A percentile compares a stretch with the other conserved stretches of the same genome.
Conservation (phyloP, 2,329 filamentous ascomycete species). For the Diaporthe sp. region DNA sequence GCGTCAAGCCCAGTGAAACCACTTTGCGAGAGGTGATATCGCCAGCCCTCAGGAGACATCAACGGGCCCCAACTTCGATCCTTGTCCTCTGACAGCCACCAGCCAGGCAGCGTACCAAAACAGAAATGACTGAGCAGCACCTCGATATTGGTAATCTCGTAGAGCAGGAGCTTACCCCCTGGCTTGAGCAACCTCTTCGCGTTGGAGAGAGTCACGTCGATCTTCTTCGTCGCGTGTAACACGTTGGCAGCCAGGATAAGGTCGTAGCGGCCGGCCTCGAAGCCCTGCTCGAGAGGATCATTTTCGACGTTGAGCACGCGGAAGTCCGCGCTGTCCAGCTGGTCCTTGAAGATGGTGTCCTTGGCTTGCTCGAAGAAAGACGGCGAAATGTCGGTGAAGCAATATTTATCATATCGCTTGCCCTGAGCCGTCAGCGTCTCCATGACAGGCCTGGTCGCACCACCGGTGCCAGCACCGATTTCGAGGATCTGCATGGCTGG, state of each 20-base stretch:
- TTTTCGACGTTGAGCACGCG: conserved; percentile 52
- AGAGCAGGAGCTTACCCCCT: conserved; percentile 49
- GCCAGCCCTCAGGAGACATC: conserved; percentile 46
- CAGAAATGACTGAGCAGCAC: conserved; percentile 42
- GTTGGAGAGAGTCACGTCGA: conserved; percentile 47
- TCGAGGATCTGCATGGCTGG: conserved; percentile 53
- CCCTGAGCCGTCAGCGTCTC: conserved; percentile 41
- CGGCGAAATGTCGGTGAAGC: conserved; percentile 56
- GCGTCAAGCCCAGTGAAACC: conserved; percentile 45
- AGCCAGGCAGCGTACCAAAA: conserved; percentile 50
- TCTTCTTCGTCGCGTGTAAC: conserved; percentile 48
- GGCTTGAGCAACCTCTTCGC: conserved; percentile 48
- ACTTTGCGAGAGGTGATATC: conserved; percentile 38
- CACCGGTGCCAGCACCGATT: conserved; percentile 53
- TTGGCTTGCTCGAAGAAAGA: conserved; percentile 53
- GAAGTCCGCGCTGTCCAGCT: conserved; percentile 48
- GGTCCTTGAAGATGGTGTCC: conserved; percentile 44
- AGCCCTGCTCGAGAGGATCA: conserved; percentile 48
- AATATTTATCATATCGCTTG: conserved; percentile 46
- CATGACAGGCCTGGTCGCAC: conserved; percentile 48
- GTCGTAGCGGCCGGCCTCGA: conserved; percentile 46
- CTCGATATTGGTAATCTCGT: conserved; percentile 46
- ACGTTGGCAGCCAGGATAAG: conserved; percentile 50
- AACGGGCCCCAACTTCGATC: conserved; percentile 45
- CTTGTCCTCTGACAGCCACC: conserved; percentile 51